Evolutionary conservation across 345 rosid genomes (phyloP).

Genomic region (Lagerstroemia speciosa): DNA sequence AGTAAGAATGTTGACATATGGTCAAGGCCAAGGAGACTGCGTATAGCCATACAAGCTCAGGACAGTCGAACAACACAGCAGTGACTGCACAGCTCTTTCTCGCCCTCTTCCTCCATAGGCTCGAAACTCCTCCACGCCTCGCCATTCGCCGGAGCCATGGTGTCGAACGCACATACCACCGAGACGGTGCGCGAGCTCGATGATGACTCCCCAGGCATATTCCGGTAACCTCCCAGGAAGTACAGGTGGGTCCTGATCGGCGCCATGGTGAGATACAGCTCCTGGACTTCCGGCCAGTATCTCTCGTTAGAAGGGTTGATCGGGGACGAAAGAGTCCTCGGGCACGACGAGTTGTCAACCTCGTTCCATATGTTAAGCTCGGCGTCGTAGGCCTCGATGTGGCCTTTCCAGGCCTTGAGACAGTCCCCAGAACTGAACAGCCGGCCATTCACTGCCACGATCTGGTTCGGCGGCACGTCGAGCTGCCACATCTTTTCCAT

Average conservation of each 20-base stretch:
- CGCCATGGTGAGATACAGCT: constrained; percentile 37
- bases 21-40: too few relatives aligned
- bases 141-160: constrained; percentile 12
- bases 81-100: constrained; percentile 44
- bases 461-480: constrained; percentile 53
- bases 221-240: constrained; percentile 37
- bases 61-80: constrained; percentile 33
- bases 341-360: constrained; percentile 37
- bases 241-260: constrained; percentile 33
- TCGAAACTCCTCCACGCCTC: constrained; percentile 38
- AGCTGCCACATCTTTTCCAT: constrained; percentile 52
- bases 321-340: constrained; percentile 15
- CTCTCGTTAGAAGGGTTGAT: constrained; percentile 3
- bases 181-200: constrained; percentile 20
- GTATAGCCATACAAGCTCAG: background rate
- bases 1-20: too few relatives aligned
- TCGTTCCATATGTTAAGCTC: constrained; percentile 38
- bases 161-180: constrained; percentile 29
- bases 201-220: constrained; percentile 16
- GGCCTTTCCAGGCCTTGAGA: constrained; percentile 52
- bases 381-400: constrained; percentile 36
- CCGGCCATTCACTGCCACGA: constrained; percentile 25
- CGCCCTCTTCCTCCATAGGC: constrained; percentile 24
- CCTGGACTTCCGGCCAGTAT: constrained; percentile 20
- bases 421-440: constrained; percentile 58